Conservation (phyloP, 2,329 filamentous ascomycete species). For the Stagonosporopsis cucurbitacearum region DNA sequence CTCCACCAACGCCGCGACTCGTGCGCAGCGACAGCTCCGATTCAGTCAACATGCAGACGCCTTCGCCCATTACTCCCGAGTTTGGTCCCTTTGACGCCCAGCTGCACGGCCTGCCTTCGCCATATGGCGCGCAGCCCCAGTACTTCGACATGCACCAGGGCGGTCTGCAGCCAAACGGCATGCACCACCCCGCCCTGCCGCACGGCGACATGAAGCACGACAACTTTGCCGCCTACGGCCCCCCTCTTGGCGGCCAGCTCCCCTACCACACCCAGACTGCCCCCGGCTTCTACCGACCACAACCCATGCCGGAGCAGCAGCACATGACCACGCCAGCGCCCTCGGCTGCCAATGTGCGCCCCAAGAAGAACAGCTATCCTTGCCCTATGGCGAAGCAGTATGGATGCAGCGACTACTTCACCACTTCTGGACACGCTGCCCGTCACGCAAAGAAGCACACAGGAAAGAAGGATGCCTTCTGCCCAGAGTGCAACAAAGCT, state of each 20-base stretch:
- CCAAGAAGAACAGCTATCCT: slow-evolving; percentile 72
- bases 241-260: slow-evolving; percentile 31
- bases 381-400: slow-evolving; percentile 75
- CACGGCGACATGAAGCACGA: slow-evolving; percentile 18
- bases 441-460: slow-evolving; percentile 86
- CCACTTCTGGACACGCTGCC: slow-evolving; percentile 84
- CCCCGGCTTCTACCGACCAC: slow-evolving; percentile 28
- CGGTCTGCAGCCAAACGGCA: slow-evolving; percentile 8
- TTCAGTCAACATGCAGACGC: slow-evolving; percentile 52
- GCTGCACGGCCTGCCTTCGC: slow-evolving; percentile 32
- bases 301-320: slow-evolving; percentile 19
- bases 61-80: slow-evolving; percentile 57
- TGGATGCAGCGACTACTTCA: slow-evolving; percentile 79
- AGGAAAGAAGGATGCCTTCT: slow-evolving; percentile 77
- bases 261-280: slow-evolving; percentile 31
- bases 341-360: slow-evolving; percentile 50
- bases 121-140: slow-evolving; percentile 35
- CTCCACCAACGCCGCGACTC: slow-evolving; percentile 55
- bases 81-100: slow-evolving; percentile 38
- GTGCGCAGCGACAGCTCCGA: slow-evolving; percentile 56
- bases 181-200: slow-evolving; percentile 18
- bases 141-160: slow-evolving; percentile 33
- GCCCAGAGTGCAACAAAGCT: slow-evolving; percentile 75
- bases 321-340: slow-evolving; percentile 47
- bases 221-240: slow-evolving; percentile 32